These are phyloP conservation scores for Elaeis guineensis DNA, from an alignment of 176 grass and related monocot genomes.

Conservation along the genomic window DNA sequence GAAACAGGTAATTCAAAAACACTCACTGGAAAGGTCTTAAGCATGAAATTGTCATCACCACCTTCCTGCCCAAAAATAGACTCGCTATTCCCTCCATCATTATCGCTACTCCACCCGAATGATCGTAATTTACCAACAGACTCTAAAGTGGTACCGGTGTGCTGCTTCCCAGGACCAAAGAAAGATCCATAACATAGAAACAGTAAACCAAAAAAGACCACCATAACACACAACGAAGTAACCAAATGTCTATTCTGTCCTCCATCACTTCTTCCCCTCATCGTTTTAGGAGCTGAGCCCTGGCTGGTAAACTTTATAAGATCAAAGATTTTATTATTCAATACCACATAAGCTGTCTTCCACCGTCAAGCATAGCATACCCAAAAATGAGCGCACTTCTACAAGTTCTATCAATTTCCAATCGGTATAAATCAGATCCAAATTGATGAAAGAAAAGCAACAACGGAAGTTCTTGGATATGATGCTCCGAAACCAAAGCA, in stretches of 20 bases:
- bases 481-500: no score
- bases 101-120: constrained; percentile 59
- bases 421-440: no score
- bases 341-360: no score
- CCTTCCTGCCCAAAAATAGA: constrained; percentile 63
- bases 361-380: no score
- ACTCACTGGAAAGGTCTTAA: constrained; percentile 87
- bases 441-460: no score
- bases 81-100: constrained; percentile 40
- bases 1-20: constrained; percentile 2
- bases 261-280: constrained; percentile 75
- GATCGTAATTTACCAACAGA: constrained; percentile 72
- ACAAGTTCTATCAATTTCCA: no score
- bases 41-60: constrained; percentile 32
- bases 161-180: constrained; percentile 49
- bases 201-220: constrained; percentile 66
- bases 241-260: constrained; percentile 57
- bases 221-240: constrained; percentile 42
- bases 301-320: no score
- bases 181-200: constrained; percentile 64
- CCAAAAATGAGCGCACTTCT: no score
- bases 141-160: constrained; percentile 46
- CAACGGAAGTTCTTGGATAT: no score
- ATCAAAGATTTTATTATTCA: no score
- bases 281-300: constrained; percentile 10